Base-by-base conservation (phyloP, 2,329 filamentous ascomycete genomes). In the Neonectria magnoliae region DNA sequence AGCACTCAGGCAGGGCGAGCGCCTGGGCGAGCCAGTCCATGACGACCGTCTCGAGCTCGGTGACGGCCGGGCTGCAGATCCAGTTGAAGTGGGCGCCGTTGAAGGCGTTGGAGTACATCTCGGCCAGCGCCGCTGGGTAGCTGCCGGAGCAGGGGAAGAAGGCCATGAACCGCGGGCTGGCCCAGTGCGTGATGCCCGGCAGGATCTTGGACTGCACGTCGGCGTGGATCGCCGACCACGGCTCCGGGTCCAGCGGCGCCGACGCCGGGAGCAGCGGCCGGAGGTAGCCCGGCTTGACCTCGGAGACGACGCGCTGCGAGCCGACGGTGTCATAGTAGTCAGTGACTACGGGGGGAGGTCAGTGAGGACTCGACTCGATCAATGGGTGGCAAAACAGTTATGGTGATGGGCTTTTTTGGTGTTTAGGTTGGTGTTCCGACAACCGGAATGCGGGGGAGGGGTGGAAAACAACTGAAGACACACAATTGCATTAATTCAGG, bases 71-170 rank as follows among this genome's bases (percentile, higher is more conserved):
- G 6, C 91, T 94, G 81, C 95, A 98, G 68, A 98, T 90, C 95
- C 95, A 98, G 81, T 98, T 98, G 85, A 98, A 98, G 42, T 93
- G 93, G 1, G 95, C 93, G 16, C 93, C 93, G 13, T 90, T 96
- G 80, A 98, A 94, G 7, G 93, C 91, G 5, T 93, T 90, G 47
- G 90, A 93, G 83, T 97, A 98, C 83, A 98, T 90, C 81, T 98
- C 95, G 20, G 93, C 95, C 11, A 98, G 86, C 78, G 97, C 95
- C 29, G 90, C 88, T 0, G 95, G 94, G 76, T 91, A 98, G 38
- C 91, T 93, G 57, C 90, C 90, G 25, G 88, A 90, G 54, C 93
- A 93, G 1, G 95, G 92, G 81, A 96, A 98, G 84, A 97, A 98
- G 48, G 95, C 95, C 88, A 98, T 93, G 85, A 97, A 98, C 76